Conservation (phyloP, 192 early-diverging fungal species). For the Umbelopsis vinacea region DNA sequence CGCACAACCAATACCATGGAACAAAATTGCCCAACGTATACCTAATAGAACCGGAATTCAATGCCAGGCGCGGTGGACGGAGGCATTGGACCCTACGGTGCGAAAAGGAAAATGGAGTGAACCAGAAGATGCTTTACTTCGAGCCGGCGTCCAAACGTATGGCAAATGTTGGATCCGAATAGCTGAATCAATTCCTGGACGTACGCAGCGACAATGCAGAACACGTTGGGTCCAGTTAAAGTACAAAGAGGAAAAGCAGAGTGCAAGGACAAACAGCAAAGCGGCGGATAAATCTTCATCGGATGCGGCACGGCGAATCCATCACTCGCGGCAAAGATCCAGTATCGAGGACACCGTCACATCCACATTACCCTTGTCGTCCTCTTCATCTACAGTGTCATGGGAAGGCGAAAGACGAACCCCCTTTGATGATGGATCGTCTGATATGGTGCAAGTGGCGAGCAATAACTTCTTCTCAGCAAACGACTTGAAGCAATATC, state of each 20-base stretch:
- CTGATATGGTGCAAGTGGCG: constrained; percentile 1
- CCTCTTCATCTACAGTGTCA: constrained; percentile 10
- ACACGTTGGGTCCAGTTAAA: constrained; percentile 64
- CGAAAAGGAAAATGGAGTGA: constrained; percentile 56
- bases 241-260: constrained; percentile 44
- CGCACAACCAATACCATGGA: constrained; percentile 50
- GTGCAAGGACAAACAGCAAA: background rate
- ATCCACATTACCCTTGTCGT: background rate
- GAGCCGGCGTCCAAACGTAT: constrained; percentile 51
- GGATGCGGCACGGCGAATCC: no score
- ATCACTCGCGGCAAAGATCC: no score
- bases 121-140: constrained; percentile 57
- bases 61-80: constrained; percentile 64
- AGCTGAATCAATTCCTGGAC: constrained; percentile 56
- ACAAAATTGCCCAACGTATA: constrained; percentile 49
- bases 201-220: constrained; percentile 64
- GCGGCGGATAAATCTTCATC: no score
- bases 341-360: background rate
- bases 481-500: background rate
- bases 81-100: constrained; percentile 60
- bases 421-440: background rate
- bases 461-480: background rate
- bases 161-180: constrained; percentile 63
- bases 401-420: constrained; percentile 10
- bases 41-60: constrained; percentile 62